These are phyloP conservation scores for Arthrobotrys pseudoclavata DNA, from an alignment of 2,329 filamentous ascomycete genomes.

Conservation along the genomic window DNA sequence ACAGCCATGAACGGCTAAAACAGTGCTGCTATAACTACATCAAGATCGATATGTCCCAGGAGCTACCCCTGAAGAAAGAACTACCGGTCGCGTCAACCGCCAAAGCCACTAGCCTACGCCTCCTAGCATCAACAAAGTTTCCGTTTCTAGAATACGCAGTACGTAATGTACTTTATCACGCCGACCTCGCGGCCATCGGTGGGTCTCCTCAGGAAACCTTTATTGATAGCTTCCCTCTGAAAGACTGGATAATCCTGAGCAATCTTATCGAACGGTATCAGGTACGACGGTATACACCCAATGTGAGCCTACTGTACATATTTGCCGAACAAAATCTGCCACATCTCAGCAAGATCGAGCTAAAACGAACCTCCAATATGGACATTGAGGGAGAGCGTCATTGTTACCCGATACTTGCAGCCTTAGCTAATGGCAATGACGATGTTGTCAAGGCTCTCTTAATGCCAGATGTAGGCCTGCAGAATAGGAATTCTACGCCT, in stretches of 20 bases:
- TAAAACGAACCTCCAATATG: constrained; percentile 48
- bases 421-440: constrained; percentile 64
- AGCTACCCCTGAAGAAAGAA: constrained; percentile 49
- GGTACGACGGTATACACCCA: constrained; percentile 48
- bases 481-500: background rate
- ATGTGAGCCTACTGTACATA: constrained; percentile 65
- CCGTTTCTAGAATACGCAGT: constrained; percentile 69
- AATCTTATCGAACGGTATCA: constrained; percentile 64
- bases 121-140: background rate
- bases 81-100: constrained; percentile 58
- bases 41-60: constrained; percentile 61
- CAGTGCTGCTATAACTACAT: constrained; percentile 68
- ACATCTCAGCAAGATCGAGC: background rate
- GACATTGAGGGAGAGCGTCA: constrained; percentile 64
- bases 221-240: constrained; percentile 64
- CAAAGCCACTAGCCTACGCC: constrained; percentile 53
- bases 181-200: constrained; percentile 65
- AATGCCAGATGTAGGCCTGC: no score
- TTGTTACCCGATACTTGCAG: constrained; percentile 65
- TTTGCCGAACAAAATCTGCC: constrained; percentile 60
- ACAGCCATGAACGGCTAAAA: constrained; percentile 68
- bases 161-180: constrained; percentile 67
- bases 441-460: constrained; percentile 61
- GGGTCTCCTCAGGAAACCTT: constrained; percentile 64
- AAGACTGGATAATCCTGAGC: constrained; percentile 64